These are phyloP conservation scores for Penicillium sp. DNA, from an alignment of 2,329 filamentous ascomycete genomes.

Conservation along the genomic window DNA sequence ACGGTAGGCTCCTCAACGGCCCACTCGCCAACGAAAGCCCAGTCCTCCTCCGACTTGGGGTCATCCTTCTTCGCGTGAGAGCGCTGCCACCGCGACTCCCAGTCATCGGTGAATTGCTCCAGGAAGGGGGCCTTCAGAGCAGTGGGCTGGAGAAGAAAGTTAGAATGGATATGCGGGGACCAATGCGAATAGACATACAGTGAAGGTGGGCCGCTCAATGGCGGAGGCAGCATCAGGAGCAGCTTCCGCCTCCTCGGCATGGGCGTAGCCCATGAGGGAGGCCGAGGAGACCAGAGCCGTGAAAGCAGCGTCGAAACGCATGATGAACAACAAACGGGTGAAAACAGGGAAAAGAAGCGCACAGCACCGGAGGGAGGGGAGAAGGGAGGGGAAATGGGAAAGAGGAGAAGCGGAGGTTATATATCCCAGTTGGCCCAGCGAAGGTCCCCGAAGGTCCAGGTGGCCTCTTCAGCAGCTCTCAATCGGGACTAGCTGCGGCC, in stretches of 20 bases:
- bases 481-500: conserved; percentile 27
- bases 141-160: conserved; percentile 67
- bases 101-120: conserved; percentile 97
- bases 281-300: conserved; percentile 72
- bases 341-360: conserved; percentile 22
- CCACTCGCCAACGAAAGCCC: conserved; percentile 98
- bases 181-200: conserved; percentile 63
- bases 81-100: conserved; percentile 90
- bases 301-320: conserved; percentile 83
- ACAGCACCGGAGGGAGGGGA: conserved; percentile 22
- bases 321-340: conserved; percentile 51
- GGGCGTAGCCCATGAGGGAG: conserved; percentile 67
- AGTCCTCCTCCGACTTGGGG: conserved; percentile 79
- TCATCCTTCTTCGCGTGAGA: conserved; percentile 97
- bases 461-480: conserved; percentile 46
- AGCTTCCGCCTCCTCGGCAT: conserved; percentile 71
- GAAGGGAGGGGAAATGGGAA: conserved; percentile 21
- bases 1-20: conserved; percentile 90
- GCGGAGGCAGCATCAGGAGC: conserved; percentile 56
- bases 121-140: conserved; percentile 90
- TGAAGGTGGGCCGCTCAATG: conserved; percentile 79
- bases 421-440: conserved; percentile 21
- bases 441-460: conserved; percentile 46
- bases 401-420: conserved; percentile 33
- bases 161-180: conserved; percentile 12